phyloP scores from a whole-genome alignment of 129 eudicot species.

The Chrysanthemum makinoi region DNA sequence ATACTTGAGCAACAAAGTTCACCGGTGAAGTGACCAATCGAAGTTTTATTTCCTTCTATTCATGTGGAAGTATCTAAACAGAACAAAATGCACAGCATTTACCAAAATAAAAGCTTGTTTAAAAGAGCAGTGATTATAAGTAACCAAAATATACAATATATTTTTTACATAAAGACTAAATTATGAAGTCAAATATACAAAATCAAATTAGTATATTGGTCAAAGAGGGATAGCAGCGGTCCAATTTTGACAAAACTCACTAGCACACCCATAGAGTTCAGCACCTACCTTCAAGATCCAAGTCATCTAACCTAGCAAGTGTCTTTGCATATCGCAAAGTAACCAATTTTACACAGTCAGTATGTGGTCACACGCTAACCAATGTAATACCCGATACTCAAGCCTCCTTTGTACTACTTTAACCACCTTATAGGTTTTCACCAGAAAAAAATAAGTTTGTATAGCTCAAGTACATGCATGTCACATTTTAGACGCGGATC shows the following conservation, averaged over 20 bases:
- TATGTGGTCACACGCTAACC: background rate
- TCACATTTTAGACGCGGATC: background rate
- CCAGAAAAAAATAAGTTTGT: background rate
- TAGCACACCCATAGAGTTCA: background rate
- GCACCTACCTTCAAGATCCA: background rate
- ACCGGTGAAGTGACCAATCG: too few species aligned
- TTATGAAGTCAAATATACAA: background rate
- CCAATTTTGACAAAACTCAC: background rate
- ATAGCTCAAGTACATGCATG: background rate
- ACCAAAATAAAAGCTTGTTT: too few species aligned
- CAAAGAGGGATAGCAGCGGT: background rate
- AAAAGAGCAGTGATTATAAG: too few species aligned
- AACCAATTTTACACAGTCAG: background rate
- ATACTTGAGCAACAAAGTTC: too few species aligned
- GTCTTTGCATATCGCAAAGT: too few species aligned
- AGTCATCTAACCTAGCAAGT: too few species aligned
- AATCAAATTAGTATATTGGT: background rate
- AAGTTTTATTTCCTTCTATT: too few species aligned
- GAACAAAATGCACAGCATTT: too few species aligned
- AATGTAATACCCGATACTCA: background rate
- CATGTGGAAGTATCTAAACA: too few species aligned
- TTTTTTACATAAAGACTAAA: too few species aligned
- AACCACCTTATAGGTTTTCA: background rate
- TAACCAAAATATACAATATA: too few species aligned
- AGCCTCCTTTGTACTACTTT: background rate